phyloP scores from a whole-genome alignment of 164 flowering plant genomes.

The Akebia trifoliata region DNA sequence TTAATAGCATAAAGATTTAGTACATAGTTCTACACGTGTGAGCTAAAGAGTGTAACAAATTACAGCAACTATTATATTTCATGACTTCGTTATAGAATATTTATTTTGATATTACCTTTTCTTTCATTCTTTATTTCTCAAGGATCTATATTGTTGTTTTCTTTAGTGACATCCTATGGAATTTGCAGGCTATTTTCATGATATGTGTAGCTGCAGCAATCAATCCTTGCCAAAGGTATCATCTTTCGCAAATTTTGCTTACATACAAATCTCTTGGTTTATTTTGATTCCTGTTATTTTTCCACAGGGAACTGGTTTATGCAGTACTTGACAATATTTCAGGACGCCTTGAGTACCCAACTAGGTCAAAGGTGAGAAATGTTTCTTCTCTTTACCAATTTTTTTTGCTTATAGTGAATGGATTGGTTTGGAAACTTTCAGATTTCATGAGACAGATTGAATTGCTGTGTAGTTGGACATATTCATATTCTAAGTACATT shows the following conservation, averaged over 20 bases:
- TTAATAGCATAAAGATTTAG: no score
- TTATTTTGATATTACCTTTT: not conserved
- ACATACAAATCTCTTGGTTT: not conserved
- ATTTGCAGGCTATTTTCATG: constrained; percentile 79
- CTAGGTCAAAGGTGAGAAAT: constrained; percentile 55
- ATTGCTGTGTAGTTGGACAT: not conserved
- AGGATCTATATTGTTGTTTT: not conserved
- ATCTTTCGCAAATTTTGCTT: constrained; percentile 1
- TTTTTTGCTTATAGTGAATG: not conserved
- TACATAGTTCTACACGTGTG: no score
- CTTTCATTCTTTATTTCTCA: not conserved
- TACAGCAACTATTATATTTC: no score
- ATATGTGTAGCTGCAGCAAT: constrained; percentile 70
- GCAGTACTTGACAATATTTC: constrained; percentile 68
- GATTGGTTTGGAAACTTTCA: not conserved
- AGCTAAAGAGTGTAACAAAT: no score
- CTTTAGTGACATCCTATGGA: constrained; percentile 3
- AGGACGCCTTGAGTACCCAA: constrained; percentile 43
- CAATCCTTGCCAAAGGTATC: constrained; percentile 74
- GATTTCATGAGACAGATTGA: not conserved
- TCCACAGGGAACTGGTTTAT: constrained; percentile 60
- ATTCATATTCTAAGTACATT: not conserved
- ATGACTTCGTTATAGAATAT: no score
- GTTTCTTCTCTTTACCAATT: not conserved
- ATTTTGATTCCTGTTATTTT: not conserved